These are phyloP conservation scores for Phoenix dactylifera DNA, from an alignment of 176 grass and related monocot genomes.

Conservation along the genomic window DNA sequence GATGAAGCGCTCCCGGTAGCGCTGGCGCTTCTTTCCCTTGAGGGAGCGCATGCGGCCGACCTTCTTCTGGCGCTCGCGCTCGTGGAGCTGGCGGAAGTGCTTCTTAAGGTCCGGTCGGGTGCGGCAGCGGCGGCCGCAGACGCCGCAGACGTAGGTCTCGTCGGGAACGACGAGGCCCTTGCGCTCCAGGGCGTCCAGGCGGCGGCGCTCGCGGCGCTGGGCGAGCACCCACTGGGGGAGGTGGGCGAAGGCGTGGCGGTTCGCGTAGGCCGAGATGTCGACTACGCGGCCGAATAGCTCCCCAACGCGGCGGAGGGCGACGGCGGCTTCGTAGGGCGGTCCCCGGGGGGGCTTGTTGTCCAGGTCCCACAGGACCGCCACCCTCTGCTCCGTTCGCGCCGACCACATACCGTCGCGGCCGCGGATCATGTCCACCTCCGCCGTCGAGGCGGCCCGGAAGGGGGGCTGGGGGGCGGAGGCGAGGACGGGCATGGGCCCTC, in stretches of 20 bases:
- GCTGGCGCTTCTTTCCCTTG: slow-evolving; percentile 92
- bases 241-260: slow-evolving; percentile 76
- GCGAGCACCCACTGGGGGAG: slow-evolving; percentile 59
- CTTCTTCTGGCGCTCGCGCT: slow-evolving; percentile 95
- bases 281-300: slow-evolving; percentile 67
- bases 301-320: slow-evolving; percentile 41
- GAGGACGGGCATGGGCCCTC: not conserved
- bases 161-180: slow-evolving; percentile 31
- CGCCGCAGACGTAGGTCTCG: slow-evolving; percentile 56
- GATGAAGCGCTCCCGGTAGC: slow-evolving; percentile 68
- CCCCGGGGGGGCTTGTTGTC: slow-evolving; percentile 92
- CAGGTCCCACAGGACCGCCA: slow-evolving; percentile 86
- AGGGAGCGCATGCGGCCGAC: slow-evolving; percentile 65
- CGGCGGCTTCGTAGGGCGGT: slow-evolving; percentile 53
- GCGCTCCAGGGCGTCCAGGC: slow-evolving; percentile 59
- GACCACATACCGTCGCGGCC: slow-evolving; percentile 29
- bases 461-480: slow-evolving; percentile 22
- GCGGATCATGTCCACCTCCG: slow-evolving; percentile 56
- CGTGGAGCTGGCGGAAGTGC: slow-evolving; percentile 92
- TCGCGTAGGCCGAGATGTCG: slow-evolving; percentile 80
- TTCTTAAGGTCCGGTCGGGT: slow-evolving; percentile 69
- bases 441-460: not conserved
- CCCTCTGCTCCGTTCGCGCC: slow-evolving; percentile 35
- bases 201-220: slow-evolving; percentile 55
- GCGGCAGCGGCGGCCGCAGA: slow-evolving; percentile 85